phyloP scores from a whole-genome alignment of 1,139 yeast genomes.

The Pichia cactophila region DNA sequence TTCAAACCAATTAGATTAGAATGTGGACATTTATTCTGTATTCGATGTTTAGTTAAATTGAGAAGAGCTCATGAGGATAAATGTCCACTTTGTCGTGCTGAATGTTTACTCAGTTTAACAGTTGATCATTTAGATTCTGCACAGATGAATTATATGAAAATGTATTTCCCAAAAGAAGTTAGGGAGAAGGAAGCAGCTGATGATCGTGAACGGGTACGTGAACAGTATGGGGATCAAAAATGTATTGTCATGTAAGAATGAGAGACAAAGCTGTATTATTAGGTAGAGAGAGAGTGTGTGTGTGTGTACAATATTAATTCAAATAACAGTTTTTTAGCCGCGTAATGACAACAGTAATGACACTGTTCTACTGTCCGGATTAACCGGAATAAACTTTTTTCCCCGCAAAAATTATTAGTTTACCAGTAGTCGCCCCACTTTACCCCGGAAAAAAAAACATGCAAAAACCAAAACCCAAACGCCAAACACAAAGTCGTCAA shows the following conservation, averaged over 20 bases:
- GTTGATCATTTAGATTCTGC: constrained; percentile 52
- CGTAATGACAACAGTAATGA: too few relatives aligned
- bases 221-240: constrained; percentile 28
- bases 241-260: constrained; percentile 10
- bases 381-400: too few relatives aligned
- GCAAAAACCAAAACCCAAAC: too few relatives aligned
- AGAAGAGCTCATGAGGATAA: constrained; percentile 49
- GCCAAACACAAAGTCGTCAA: too few relatives aligned
- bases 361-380: too few relatives aligned
- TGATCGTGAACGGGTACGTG: constrained; percentile 45
- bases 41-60: constrained; percentile 59
- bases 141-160: constrained; percentile 45
- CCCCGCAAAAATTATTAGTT: too few relatives aligned
- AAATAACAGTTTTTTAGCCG: too few relatives aligned
- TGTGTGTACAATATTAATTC: too few relatives aligned
- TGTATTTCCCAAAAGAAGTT: constrained; percentile 59
- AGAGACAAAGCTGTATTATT: too few relatives aligned
- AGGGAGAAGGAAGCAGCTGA: constrained; percentile 54
- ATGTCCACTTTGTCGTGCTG: constrained; percentile 62
- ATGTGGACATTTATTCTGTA: constrained; percentile 66
- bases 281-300: too few relatives aligned
- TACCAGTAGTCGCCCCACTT: too few relatives aligned
- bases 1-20: constrained; percentile 58
- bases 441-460: too few relatives aligned
- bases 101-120: constrained; percentile 52